These are phyloP conservation scores for Lotus japonicus DNA, from an alignment of 306 rosid species.

Conservation along the genomic window DNA sequence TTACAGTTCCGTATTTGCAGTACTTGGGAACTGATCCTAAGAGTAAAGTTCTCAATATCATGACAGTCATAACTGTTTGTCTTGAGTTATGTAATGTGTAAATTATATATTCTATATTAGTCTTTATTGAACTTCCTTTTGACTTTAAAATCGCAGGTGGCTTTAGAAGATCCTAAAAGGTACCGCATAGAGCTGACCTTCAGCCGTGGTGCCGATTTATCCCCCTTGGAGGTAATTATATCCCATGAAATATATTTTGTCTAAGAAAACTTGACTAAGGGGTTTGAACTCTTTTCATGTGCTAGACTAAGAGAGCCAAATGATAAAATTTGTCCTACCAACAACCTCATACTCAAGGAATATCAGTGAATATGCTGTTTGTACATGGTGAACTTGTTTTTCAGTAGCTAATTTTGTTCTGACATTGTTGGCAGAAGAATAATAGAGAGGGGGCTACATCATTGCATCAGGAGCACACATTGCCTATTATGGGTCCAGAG, in stretches of 20 bases:
- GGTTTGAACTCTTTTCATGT: not conserved
- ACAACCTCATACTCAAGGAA: too few species aligned
- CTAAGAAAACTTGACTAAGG: not conserved
- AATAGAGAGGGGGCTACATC: slow-evolving; percentile 59
- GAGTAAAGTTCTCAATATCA: too few species aligned
- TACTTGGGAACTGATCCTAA: not conserved
- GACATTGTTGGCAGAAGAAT: slow-evolving; percentile 48
- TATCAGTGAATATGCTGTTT: not conserved
- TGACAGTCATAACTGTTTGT: too few species aligned
- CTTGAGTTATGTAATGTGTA: not conserved
- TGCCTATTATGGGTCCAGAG: slow-evolving; percentile 94
- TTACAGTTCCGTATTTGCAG: not conserved
- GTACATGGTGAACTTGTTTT: not conserved
- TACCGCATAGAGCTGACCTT: slow-evolving; percentile 83
- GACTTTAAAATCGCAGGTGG: slow-evolving; percentile 57
- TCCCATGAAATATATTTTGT: slow-evolving; percentile 4
- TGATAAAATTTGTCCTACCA: too few species aligned
- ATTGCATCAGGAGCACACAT: slow-evolving; percentile 88
- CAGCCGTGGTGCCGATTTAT: slow-evolving; percentile 96
- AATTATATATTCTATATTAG: not conserved
- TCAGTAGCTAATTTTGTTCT: slow-evolving; percentile 1
- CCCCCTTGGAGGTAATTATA: slow-evolving; percentile 77
- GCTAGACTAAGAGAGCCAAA: not conserved
- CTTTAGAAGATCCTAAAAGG: slow-evolving; percentile 79
- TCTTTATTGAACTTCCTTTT: slow-evolving; percentile 17